Conservation (phyloP, 306 rosid genomes). For the Rosa chinensis region DNA sequence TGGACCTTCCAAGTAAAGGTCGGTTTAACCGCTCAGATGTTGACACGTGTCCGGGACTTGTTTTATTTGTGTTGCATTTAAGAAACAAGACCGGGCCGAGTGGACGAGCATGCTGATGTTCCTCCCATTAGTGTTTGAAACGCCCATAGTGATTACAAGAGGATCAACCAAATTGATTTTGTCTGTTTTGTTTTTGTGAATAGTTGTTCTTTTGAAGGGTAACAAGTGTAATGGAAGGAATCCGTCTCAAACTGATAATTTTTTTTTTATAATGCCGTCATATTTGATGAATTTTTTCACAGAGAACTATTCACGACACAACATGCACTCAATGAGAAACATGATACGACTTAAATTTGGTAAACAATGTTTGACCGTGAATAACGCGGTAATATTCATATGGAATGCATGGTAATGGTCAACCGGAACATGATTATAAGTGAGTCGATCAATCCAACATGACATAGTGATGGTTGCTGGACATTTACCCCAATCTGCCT, state of each 20-base stretch:
- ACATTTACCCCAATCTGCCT: neutral
- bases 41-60: neutral
- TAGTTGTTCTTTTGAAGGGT: neutral
- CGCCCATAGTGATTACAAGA: neutral
- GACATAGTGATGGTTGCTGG: too few relatives aligned
- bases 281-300: too few relatives aligned
- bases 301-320: too few relatives aligned
- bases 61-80: neutral
- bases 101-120: neutral
- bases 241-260: neutral
- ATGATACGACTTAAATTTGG: too few relatives aligned
- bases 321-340: too few relatives aligned
- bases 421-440: too few relatives aligned
- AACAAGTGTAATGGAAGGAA: neutral
- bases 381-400: too few relatives aligned
- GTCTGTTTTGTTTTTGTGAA: neutral
- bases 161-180: neutral
- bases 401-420: too few relatives aligned
- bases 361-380: too few relatives aligned
- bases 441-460: too few relatives aligned
- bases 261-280: too few relatives aligned
- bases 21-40: accelerated
- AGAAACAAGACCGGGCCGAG: neutral
- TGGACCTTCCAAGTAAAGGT: neutral
- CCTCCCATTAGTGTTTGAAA: neutral